A percentile compares a stretch with the other conserved stretches of the same genome.
Conservation (phyloP, 1,284 basidiomycete genomes). For the Coniferiporia sulphurascens region DNA sequence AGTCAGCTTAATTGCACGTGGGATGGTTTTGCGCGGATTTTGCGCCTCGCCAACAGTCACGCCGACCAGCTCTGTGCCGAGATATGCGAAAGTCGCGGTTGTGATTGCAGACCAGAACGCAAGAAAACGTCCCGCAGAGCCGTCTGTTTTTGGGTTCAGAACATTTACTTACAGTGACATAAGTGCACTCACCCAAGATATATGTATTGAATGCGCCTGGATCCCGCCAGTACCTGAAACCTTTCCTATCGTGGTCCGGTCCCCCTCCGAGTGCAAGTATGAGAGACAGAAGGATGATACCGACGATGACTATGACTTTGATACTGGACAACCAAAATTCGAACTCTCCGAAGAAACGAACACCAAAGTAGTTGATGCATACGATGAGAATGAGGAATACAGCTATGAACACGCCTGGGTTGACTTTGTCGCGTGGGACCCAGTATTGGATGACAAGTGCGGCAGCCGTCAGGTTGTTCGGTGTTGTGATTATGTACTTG, state of each 20-base stretch:
- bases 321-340: slow-evolving; percentile 43
- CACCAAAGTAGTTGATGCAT: slow-evolving; percentile 51
- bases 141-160: slow-evolving; percentile 4
- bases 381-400: slow-evolving; percentile 45
- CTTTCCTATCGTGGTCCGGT: slow-evolving; percentile 49
- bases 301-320: slow-evolving; percentile 39
- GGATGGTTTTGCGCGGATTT: slow-evolving; percentile 57
- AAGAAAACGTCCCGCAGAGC: slow-evolving; percentile 34
- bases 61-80: slow-evolving; percentile 53
- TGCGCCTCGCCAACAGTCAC: slow-evolving; percentile 40
- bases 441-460: slow-evolving; percentile 61
- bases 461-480: slow-evolving; percentile 53
- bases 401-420: slow-evolving; percentile 51
- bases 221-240: slow-evolving; percentile 48
- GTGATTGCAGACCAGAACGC: slow-evolving; percentile 55
- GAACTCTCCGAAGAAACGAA: slow-evolving; percentile 52
- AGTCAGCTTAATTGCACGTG: slow-evolving; percentile 48
- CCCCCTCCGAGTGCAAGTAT: slow-evolving; percentile 56
- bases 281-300: slow-evolving; percentile 48
- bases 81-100: slow-evolving; percentile 50
- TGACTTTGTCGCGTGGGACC: slow-evolving; percentile 34
- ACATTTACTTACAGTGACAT: slow-evolving; percentile 4
- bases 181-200: slow-evolving; percentile 5
- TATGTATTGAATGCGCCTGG: slow-evolving; percentile 22
- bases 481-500: slow-evolving; percentile 27